Base-by-base conservation (phyloP, 169 alveolate genomes). In the Theileria parva region DNA sequence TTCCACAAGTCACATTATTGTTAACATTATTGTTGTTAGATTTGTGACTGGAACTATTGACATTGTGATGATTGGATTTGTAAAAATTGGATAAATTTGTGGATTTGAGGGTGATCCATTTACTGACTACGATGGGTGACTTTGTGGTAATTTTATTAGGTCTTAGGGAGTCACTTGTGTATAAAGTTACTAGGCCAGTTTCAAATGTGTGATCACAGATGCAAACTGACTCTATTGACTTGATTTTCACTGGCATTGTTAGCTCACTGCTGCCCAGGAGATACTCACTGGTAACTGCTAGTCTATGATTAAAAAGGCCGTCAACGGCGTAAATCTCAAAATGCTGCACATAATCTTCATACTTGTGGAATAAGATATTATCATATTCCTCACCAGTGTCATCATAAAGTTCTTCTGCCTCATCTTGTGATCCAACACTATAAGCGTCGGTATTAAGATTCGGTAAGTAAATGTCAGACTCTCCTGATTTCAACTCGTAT, bases 101-200 rank as follows among this genome's bases (percentile, higher is more conserved):
- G 15, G 89, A 83, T 11, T 57, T 55, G 57, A 57, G 50, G 4
- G 89, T 83, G 15, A 83, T 83, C 89, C 89, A 83, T 27, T 73
- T 66, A 69, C 89, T 83, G 59, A 77, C 67, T 37, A 37, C 74
- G 80, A 83, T 65, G 39, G 70, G 59, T 37, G 55, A 27, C 28
- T 60, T 21, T 1, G 80, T 64, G 28, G 70, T 17, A 9, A 83
- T 79, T 80, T 76, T 83, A 53, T 66, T 83, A 11, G 89, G 89
- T 19, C 89, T 79, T 60, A 83, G 30, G 15, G 79, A 75, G 44
- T 83, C 89, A 9, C 79, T 48, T 34, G 89, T 64, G 74, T 83
- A 83, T 9, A 83, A 63, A 6, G 89, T 83, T 34, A 83, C 67
- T 21, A 83, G 50, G 0, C 89, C 89, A 13, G 89, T 75, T 34